A percentile compares a stretch with the other conserved stretches of the same genome.
Evolutionary conservation across 768 basidiomycete genomes (phyloP).

Genomic region (Baorangia bicolor): DNA sequence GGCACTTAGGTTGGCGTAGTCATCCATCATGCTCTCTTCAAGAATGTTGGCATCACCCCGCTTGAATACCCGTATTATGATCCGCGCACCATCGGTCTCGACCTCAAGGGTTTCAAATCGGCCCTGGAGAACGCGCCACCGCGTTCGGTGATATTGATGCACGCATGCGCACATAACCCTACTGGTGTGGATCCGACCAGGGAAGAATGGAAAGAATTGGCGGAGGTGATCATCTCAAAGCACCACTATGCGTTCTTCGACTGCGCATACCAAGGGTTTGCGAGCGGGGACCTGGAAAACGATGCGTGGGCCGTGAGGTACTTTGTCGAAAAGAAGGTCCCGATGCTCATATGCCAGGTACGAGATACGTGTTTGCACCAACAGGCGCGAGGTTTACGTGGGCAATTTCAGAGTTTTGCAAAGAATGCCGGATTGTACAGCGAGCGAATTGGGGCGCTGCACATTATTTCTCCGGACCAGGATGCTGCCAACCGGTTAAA

Average conservation of each 20-base stretch:
- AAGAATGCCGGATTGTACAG: constrained; percentile 96
- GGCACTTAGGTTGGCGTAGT: constrained; percentile 39
- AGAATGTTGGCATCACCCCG: constrained; percentile 85
- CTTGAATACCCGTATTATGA: constrained; percentile 94
- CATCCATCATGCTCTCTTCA: constrained; percentile 89
- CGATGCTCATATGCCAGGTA: constrained; percentile 87
- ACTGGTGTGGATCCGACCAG: constrained; percentile 92
- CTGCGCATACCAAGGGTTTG: constrained; percentile 97
- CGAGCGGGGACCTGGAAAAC: constrained; percentile 85
- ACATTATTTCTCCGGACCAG: constrained; percentile 63
- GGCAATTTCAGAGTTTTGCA: constrained; percentile 76
- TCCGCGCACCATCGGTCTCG: constrained; percentile 83
- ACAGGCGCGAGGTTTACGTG: constrained; percentile 9
- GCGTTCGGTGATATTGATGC: constrained; percentile 84
- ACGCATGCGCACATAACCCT: constrained; percentile 96
- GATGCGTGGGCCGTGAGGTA: constrained; percentile 91
- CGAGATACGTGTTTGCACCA: not conserved
- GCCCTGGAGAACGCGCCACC: constrained; percentile 62
- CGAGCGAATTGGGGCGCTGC: constrained; percentile 92
- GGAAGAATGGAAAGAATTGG: constrained; percentile 83
- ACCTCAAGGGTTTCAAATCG: constrained; percentile 66
- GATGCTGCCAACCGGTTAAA: constrained; percentile 73
- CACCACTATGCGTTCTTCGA: constrained; percentile 92
- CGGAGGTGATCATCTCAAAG: constrained; percentile 66
- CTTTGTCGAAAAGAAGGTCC: constrained; percentile 74